Evolutionary conservation across 169 alveolate species (phyloP), one percentile per base, ranked within the genome.

Genomic region (Eimeria brunetti): DNA sequence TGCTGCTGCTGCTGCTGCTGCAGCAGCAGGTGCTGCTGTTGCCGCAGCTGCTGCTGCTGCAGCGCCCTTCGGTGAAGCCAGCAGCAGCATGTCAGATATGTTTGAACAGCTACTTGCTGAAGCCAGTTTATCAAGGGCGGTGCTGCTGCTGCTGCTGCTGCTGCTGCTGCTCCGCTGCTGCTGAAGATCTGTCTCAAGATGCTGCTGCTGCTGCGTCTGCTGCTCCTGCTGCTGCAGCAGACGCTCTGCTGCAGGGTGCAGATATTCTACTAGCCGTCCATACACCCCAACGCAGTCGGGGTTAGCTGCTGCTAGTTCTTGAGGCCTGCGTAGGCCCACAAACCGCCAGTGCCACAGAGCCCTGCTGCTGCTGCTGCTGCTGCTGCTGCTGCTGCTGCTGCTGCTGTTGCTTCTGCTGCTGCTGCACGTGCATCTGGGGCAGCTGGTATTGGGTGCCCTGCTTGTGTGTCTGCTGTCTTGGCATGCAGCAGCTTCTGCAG

Each of bases 191-290:
- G 3, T 38, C 78, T 36, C 49, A 18, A 53, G 78, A 22, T 36
- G 36, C 56, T 60, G 80, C 80, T 41, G 92, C 81, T 7, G 60
- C 83, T 67, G 83, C 75, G 41, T 73, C 71, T 41, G 62, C 27
- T 86, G 67, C 38, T 41, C 22, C 62, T 36, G 36, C 36, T 60
- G 80, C 76, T 60, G 91, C 78, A 58, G 27, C 81, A 76, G 14
- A 41, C 78, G 91, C 64, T 46, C 30, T 20, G 73, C 84, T 27
- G 27, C 51, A 14, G 95, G 95, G 76, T 91, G 91, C 27, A 80
- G 78, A 38, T 73, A 91, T 9, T 86, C 84, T 36, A 91, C 91
- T 49, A 91, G 95, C 64, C 88, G 91, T 44, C 95, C 95, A 60
- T 91, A 91, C 86, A 91, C 95, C 91, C n/a, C 64, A 53, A 49